Percentiles rank a stretch among this genome's conserved stretches.
phyloP scores from a whole-genome alignment of 2,329 filamentous ascomycete genomes.

The Venturia pyrina region DNA sequence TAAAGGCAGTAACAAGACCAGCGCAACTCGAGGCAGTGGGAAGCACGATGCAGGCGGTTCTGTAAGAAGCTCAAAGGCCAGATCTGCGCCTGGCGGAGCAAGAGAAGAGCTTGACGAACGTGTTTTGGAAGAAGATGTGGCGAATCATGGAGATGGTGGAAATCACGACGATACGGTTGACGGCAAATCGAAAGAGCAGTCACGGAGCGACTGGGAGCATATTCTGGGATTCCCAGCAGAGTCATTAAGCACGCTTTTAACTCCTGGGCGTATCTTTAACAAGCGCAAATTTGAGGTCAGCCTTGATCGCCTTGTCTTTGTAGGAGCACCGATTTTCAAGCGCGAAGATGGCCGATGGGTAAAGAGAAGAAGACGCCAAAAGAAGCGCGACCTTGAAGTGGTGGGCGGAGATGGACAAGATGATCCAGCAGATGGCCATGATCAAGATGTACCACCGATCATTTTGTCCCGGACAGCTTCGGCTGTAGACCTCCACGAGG shows the following conservation, averaged over 20 bases:
- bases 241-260: conserved; percentile 30
- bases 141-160: neutral
- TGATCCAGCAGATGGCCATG: neutral
- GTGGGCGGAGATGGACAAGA: neutral
- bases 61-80: conserved; percentile 13
- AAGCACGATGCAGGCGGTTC: neutral
- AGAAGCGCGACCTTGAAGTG: conserved; percentile 16
- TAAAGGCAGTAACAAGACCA: conserved; percentile 1
- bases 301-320: conserved; percentile 29
- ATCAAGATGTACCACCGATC: neutral
- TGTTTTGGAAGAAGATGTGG: conserved; percentile 3
- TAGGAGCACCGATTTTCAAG: conserved; percentile 33
- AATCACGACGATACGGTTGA: neutral
- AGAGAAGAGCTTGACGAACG: conserved; percentile 13
- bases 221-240: conserved; percentile 31
- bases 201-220: conserved; percentile 23
- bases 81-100: conserved; percentile 4
- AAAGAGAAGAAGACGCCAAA: conserved; percentile 21
- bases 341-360: conserved; percentile 31
- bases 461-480: neutral
- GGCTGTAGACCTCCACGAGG: conserved; percentile 1
- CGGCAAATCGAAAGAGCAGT: conserved; percentile 5
- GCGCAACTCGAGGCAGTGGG: neutral
- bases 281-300: conserved; percentile 31
- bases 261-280: conserved; percentile 27